Percentiles rank a stretch among this genome's conserved stretches.
Evolutionary conservation across 176 grass and related monocot genomes (phyloP).

Genomic region (Poa annua): DNA sequence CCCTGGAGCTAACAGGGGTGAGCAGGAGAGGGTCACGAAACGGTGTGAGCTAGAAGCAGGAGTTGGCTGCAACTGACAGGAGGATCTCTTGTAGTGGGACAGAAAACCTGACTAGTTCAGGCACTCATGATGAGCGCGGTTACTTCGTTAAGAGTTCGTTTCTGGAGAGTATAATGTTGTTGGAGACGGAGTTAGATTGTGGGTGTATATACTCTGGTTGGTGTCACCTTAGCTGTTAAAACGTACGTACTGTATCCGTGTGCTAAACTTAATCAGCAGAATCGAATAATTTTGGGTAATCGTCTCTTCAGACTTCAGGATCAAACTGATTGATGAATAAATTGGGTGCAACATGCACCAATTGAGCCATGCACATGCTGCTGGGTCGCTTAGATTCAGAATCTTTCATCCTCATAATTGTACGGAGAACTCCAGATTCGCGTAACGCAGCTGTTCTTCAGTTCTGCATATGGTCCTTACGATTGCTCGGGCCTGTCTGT

Average conservation of each 20-base stretch:
- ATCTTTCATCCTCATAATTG: conserved; percentile 42
- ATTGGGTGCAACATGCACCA: neutral
- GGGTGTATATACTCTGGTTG: conserved; percentile 39
- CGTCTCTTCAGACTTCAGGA: conserved; percentile 24
- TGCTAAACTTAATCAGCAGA: neutral
- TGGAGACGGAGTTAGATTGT: conserved; percentile 12
- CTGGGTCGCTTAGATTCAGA: neutral
- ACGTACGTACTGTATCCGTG: conserved; percentile 13
- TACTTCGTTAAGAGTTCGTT: neutral
- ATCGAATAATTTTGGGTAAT: conserved; percentile 37
- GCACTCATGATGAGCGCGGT: neutral
- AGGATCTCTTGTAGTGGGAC: conserved; percentile 17
- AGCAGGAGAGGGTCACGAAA: neutral
- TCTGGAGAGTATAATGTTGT: conserved; percentile 13
- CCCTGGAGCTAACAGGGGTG: conserved; percentile 10
- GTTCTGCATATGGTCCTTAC: neutral
- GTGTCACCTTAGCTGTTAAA: conserved; percentile 9
- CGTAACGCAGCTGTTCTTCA: neutral
- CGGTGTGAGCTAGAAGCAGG: conserved; percentile 10
- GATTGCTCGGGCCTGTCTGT: neutral
- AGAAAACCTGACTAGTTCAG: conserved; percentile 1
- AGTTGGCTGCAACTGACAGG: conserved; percentile 32
- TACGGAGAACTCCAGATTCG: conserved; percentile 6
- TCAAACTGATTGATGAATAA: conserved; percentile 1
- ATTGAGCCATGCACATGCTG: conserved; percentile 20